Conservation (phyloP, 129 eudicot genomes). For the Ambrosia artemisiifolia region DNA sequence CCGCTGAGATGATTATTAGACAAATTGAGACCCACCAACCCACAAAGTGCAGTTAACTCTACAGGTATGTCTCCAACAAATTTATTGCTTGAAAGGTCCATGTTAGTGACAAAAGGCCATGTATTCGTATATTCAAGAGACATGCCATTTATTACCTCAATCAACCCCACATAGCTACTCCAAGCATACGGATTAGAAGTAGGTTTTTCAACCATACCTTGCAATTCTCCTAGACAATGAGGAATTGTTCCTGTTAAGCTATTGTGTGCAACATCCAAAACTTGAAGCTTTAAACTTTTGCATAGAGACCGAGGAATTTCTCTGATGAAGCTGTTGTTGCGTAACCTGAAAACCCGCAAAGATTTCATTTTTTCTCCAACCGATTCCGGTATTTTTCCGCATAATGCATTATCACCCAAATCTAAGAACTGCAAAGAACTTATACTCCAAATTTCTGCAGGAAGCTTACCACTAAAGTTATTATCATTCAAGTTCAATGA, state of each 20-base stretch:
- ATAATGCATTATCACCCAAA: slow-evolving; percentile 19
- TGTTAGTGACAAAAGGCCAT: background rate
- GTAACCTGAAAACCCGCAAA: slow-evolving; percentile 3
- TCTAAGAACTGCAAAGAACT: background rate
- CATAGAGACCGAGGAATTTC: slow-evolving; percentile 10
- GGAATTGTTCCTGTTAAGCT: slow-evolving; percentile 6
- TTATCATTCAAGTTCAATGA: slow-evolving; percentile 1
- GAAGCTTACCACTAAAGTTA: slow-evolving; percentile 20
- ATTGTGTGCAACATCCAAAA: slow-evolving; percentile 19
- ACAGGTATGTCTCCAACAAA: background rate
- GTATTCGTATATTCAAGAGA: background rate
- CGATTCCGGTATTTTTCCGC: background rate
- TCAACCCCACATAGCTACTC: background rate
- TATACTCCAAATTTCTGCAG: background rate
- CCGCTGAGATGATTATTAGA: background rate
- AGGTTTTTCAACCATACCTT: background rate
- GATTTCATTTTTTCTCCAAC: background rate
- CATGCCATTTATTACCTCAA: background rate
- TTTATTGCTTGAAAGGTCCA: background rate
- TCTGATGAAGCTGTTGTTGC: background rate
- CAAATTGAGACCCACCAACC: background rate
- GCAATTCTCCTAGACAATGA: slow-evolving; percentile 2
- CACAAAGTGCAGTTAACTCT: background rate
- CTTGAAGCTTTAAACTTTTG: background rate
- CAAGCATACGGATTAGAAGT: too few relatives aligned